Base-by-base conservation (phyloP, 2,329 filamentous ascomycete genomes). In the Neurospora crassa region DNA sequence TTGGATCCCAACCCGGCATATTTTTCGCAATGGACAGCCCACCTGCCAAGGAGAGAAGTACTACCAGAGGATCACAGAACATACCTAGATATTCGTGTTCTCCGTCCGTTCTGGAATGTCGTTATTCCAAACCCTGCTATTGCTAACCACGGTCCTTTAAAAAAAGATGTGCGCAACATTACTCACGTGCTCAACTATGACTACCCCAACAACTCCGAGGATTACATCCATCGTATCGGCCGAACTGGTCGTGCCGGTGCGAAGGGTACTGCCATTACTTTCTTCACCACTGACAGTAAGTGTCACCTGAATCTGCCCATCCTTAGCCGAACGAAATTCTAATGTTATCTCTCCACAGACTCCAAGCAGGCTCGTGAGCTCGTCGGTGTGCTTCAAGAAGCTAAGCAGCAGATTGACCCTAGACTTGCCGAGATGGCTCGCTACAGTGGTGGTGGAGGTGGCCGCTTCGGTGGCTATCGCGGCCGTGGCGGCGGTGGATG, bases 151-250 rank as follows among this genome's bases (percentile, higher is more conserved):
- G 87, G 81, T 85, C 82, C 86, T 80, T 84, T 75, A 79, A 81
- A 37, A 37, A 8, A 97, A 98, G 96, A 99, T 92, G 96, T 99
- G 87, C 95, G 94, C 86, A 97, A 99, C 89, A 99, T 99, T 87
- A 98, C 96, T 85, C 96, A 99, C 86, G 96, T 99, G 85, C 89
- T 99, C 86, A 98, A 98, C 90, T 97, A 98, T 92, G 96, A 98
- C 83, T 98, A 98, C 84, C 95, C 95, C 83, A 98, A 98, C 87
- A 98, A 98, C 84, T 90, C 96, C 79, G 96, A 99, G 86, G 95
- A 98, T 81, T 98, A 98, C 80, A 97, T 98, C 77, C 96, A 97
- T 81, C 92, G 96, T 82, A 96, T 95, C 82, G 96, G 96, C 79
- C 92, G 96, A 85, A 98, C 96, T 78, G 95, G 96, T 78, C 92